Evolutionary conservation across 768 basidiomycete species (phyloP).

Genomic region (Symmetrospora coprosmae): DNA sequence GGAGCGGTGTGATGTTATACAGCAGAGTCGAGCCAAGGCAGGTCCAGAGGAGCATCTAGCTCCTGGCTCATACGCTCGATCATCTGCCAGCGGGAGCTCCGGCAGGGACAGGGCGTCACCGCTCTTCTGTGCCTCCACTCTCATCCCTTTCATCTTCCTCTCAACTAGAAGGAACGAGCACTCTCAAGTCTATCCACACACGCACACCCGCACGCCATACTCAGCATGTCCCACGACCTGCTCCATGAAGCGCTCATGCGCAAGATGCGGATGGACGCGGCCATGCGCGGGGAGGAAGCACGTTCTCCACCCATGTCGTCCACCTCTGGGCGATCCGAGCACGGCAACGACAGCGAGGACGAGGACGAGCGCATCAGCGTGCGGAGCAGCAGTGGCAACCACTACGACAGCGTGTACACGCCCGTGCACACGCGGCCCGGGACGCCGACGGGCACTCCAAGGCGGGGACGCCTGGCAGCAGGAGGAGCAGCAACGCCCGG

Average conservation of each 20-base stretch:
- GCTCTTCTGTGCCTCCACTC: too few species aligned
- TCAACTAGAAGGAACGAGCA: too few species aligned
- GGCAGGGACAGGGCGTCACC: too few species aligned
- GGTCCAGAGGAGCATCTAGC: too few species aligned
- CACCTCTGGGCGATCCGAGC: neutral
- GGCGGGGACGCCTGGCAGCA: neutral
- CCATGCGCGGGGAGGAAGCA: neutral
- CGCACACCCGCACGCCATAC: too few species aligned
- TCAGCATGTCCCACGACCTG: slow-evolving; percentile 9
- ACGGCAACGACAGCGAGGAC: neutral
- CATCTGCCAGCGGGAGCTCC: too few species aligned
- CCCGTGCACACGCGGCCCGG: slow-evolving; percentile 16
- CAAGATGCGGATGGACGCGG: too few species aligned
- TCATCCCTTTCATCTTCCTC: too few species aligned
- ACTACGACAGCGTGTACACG: slow-evolving; percentile 9
- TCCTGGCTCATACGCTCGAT: too few species aligned
- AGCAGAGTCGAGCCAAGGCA: too few species aligned
- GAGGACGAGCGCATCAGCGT: neutral
- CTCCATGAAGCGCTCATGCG: neutral
- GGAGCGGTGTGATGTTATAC: too few species aligned
- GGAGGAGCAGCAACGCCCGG: slow-evolving; percentile 2
- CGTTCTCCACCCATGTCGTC: neutral
- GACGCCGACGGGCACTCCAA: neutral
- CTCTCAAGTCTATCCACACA: too few species aligned
- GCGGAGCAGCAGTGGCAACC: neutral